Evolutionary conservation across 192 early-diverging fungal species (phyloP), one percentile per base, ranked within the genome.

Genomic region (Coemansia sp.): DNA sequence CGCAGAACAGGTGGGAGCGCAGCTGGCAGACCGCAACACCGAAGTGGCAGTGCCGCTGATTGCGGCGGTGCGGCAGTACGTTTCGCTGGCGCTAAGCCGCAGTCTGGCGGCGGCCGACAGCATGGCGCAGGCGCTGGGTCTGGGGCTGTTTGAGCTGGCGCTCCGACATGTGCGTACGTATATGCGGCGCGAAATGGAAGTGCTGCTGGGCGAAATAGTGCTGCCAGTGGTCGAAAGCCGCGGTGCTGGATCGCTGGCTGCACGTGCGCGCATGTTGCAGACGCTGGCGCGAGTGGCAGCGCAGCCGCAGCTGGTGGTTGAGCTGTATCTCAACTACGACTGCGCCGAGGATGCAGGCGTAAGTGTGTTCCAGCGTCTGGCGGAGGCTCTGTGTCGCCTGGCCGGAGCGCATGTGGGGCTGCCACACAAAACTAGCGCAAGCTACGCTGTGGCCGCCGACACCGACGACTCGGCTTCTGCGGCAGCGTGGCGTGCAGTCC

Each of bases 291-390:
- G 86, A 23, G 82, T 95, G 22, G 81, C 92, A 52, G 68, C 77
- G 22, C 89, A 93, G 47, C 90, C 92, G 19, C 84, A 88, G 38
- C 78, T 91, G 4, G 69, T 95, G 4, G 93, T 97, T 3, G 95
- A 97, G 67, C 85, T 97, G 24, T 97, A 94, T 64, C 78, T 97
- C 3, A 97, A 97, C 82, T 95, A 95, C 60, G 95, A 97, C 77
- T 97, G 95, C 69, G 87, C 92, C 57, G 73, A 85, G 45, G 88
- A 93, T 66, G 88, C 91, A 9, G 70, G 87, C 32, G 87, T 92
- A 70, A 97, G 94, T 59, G 88, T 94, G 64, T 97, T 92, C 85
- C 93, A 97, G 75, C 83, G 94, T 6, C 82, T 95, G 41, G 88
- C 94, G 23, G 78, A 81, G 66, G 59, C 65, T 2, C 38, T 81